phyloP scores from a whole-genome alignment of 768 basidiomycete genomes.

The Psilocybe cyanescens region DNA sequence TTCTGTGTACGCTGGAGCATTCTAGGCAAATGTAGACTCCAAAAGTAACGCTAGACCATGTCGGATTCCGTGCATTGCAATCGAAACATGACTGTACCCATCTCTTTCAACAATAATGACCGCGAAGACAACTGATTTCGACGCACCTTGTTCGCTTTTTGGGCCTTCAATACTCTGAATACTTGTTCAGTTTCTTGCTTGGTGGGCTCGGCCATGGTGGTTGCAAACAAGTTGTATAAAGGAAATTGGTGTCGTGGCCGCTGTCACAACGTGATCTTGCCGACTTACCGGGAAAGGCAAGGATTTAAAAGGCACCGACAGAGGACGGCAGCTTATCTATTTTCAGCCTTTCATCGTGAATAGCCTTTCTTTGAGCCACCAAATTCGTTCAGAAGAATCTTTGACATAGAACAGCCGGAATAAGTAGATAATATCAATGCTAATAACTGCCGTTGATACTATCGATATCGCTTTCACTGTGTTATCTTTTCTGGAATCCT shows the following conservation, averaged over 20 bases:
- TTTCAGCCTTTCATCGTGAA: neutral
- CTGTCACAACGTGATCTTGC: conserved; percentile 10
- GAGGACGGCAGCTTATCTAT: neutral
- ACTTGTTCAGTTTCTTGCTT: conserved; percentile 88
- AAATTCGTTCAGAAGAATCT: too few relatives aligned
- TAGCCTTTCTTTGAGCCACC: neutral
- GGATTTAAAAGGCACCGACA: neutral
- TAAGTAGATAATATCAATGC: too few relatives aligned
- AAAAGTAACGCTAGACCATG: conserved; percentile 96
- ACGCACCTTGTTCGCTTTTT: conserved; percentile 87
- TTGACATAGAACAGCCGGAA: too few relatives aligned
- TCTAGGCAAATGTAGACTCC: conserved; percentile 98
- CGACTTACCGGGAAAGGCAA: neutral
- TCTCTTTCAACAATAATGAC: neutral
- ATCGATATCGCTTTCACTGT: too few relatives aligned
- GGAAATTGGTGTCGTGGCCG: conserved; percentile 37
- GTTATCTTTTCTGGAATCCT: too few relatives aligned
- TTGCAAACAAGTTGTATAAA: conserved; percentile 16
- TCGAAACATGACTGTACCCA: conserved; percentile 75
- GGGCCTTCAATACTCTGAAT: conserved; percentile 79
- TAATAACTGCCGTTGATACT: too few relatives aligned
- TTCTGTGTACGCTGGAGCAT: conserved; percentile 93
- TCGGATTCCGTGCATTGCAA: conserved; percentile 94
- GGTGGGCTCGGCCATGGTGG: conserved; percentile 70
- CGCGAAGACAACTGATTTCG: neutral